Evolutionary conservation across 768 basidiomycete genomes (phyloP), one percentile per base, ranked within the genome.

Genomic region (Plicaturopsis crispa): DNA sequence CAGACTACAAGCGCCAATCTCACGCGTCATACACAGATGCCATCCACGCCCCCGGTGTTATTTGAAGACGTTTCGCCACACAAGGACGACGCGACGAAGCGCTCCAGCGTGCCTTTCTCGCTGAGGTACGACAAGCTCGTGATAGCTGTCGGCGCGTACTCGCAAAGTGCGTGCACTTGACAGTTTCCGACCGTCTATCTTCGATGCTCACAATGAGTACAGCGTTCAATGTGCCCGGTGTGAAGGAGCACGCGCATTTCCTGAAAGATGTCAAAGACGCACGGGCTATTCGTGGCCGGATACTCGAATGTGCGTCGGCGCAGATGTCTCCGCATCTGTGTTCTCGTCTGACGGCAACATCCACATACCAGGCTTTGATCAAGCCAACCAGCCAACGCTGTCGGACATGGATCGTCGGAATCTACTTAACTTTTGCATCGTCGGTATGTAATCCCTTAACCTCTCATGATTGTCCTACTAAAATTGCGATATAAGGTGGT

Each of bases 291-390:
- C 70, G 84, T 24, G 65, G 70, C 7, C 72, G 81, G 12, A 76
- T 88, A 22, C 63, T 89, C n/a, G 85, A 85, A 60, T 84, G 83
- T 77, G 31, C 22, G 65, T 48, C 21, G 24, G 24, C n/a, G n/a
- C n/a, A n/a, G n/a, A n/a, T n/a, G n/a, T n/a, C n/a, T n/a, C n/a
- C n/a, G n/a, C n/a, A n/a, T n/a, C n/a, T n/a, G n/a, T n/a, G n/a
- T n/a, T n/a, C n/a, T n/a, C n/a, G n/a, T n/a, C n/a, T n/a, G n/a
- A n/a, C n/a, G n/a, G n/a, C n/a, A n/a, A n/a, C n/a, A n/a, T n/a
- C n/a, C n/a, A n/a, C n/a, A n/a, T n/a, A n/a, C n/a, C 44, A 77
- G 81, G 82, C 53, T 88, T 93, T 42, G 89, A 92, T 52, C 84
- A 88, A 50, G 90, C 90, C 2, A 81, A 79, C 48, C 82, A 88